Conservation (phyloP, 2,329 filamentous ascomycete genomes). For the Fusarium falciforme region DNA sequence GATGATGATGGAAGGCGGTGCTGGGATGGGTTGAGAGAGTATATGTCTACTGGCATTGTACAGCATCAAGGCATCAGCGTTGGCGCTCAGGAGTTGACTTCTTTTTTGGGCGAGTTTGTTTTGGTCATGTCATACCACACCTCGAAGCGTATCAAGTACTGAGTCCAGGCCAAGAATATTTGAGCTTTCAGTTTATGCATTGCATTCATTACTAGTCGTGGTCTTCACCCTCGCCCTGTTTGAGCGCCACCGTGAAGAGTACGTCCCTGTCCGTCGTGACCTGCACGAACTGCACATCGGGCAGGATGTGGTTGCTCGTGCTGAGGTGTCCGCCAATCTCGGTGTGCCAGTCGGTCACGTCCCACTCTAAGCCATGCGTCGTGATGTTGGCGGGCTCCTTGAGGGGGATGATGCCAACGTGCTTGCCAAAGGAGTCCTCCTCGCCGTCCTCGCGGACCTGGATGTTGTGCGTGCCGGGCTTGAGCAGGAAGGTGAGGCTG, state of each 20-base stretch:
- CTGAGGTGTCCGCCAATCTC: conserved; percentile 79
- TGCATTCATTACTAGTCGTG: conserved; percentile 34
- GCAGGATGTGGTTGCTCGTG: conserved; percentile 82
- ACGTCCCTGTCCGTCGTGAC: conserved; percentile 73
- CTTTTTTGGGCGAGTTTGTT: conserved; percentile 24
- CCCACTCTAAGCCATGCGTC: conserved; percentile 88
- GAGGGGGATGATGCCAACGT: conserved; percentile 88
- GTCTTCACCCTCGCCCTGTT: conserved; percentile 50
- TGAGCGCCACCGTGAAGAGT: conserved; percentile 79
- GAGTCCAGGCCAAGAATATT: conserved; percentile 8
- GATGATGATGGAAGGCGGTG: conserved; percentile 48
- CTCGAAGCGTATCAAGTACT: conserved; percentile 8
- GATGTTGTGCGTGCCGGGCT: conserved; percentile 74
- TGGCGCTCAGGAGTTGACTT: conserved; percentile 42
- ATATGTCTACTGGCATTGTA: conserved; percentile 20
- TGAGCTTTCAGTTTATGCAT: conserved; percentile 3
- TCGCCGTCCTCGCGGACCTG: conserved; percentile 65
- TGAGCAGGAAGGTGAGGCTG: conserved; percentile 86
- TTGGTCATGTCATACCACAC: conserved; percentile 27
- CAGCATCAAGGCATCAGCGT: conserved; percentile 41
- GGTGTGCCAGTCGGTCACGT: conserved; percentile 84
- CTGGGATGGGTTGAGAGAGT: not conserved
- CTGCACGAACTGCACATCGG: conserved; percentile 68
- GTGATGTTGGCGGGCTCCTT: conserved; percentile 82
- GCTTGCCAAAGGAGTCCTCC: conserved; percentile 73